Evolutionary conservation across 805 yeast genomes (phyloP).

Genomic region (Candida nanaspora): DNA sequence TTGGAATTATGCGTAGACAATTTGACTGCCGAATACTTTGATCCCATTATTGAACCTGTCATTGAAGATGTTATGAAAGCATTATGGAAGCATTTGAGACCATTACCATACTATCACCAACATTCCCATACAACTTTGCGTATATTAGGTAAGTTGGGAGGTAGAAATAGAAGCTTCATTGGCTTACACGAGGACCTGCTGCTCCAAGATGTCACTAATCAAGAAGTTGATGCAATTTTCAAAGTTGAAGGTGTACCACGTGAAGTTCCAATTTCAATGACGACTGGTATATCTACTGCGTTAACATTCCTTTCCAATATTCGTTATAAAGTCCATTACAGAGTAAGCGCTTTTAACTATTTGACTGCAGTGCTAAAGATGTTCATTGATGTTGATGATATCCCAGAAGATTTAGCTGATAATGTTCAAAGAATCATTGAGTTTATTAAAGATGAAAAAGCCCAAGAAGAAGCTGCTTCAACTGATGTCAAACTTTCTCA

Average conservation of each 20-base stretch:
- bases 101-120: conserved; percentile 90
- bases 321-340: conserved; percentile 53
- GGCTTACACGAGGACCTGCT: conserved; percentile 65
- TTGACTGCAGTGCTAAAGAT: conserved; percentile 59
- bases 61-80: conserved; percentile 92
- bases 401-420: conserved; percentile 36
- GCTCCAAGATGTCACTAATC: conserved; percentile 45
- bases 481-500: conserved; percentile 21
- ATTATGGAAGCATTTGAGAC: conserved; percentile 82
- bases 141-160: conserved; percentile 92
- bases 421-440: conserved; percentile 45
- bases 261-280: conserved; percentile 64
- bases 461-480: conserved; percentile 11
- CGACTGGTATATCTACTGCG: conserved; percentile 80
- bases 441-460: conserved; percentile 29
- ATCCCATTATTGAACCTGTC: conserved; percentile 95
- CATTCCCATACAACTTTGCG: conserved; percentile 93
- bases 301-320: conserved; percentile 67
- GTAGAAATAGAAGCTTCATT: conserved; percentile 83
- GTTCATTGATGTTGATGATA: conserved; percentile 49
- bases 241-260: conserved; percentile 60
- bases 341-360: conserved; percentile 72
- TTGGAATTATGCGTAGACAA: conserved; percentile 95
- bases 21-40: conserved; percentile 91
- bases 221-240: conserved; percentile 63